phyloP scores from a whole-genome alignment of 495 filamentous ascomycete species.

The Wilcoxina mikolae region DNA sequence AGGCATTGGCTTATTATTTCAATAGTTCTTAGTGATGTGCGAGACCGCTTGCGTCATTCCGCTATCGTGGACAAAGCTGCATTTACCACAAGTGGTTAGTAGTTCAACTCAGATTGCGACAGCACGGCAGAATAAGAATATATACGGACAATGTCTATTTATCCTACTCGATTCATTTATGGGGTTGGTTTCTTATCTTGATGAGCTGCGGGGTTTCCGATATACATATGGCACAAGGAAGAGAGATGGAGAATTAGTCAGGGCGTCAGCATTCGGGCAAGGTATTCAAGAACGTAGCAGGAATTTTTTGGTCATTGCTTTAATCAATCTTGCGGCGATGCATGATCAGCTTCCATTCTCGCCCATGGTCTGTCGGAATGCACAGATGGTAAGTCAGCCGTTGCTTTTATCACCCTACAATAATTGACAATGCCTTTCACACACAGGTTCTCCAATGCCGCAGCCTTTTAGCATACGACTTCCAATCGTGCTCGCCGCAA shows the following conservation, averaged over 20 bases:
- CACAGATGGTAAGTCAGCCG: background rate
- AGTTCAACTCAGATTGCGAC: background rate
- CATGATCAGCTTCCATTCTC: background rate
- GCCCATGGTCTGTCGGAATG: background rate
- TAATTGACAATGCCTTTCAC: too few species aligned
- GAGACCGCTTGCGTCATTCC: background rate
- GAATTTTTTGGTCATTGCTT: background rate
- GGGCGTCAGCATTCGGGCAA: too few species aligned
- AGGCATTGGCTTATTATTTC: background rate
- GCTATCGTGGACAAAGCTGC: background rate
- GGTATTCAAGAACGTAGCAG: background rate
- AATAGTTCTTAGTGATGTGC: background rate
- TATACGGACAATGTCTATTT: background rate
- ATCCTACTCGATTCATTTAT: background rate
- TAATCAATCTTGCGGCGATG: background rate
- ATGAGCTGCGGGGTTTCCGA: background rate
- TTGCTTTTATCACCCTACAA: background rate
- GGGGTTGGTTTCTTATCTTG: background rate
- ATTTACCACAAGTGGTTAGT: background rate
- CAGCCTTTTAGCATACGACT: background rate
- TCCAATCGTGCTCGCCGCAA: background rate
- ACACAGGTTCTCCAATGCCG: background rate
- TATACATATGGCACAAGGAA: background rate
- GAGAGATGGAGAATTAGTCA: background rate
- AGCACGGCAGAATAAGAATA: background rate